These are phyloP conservation scores for Asclepias syriaca DNA, from an alignment of 257 asterid genomes.

Conservation along the genomic window DNA sequence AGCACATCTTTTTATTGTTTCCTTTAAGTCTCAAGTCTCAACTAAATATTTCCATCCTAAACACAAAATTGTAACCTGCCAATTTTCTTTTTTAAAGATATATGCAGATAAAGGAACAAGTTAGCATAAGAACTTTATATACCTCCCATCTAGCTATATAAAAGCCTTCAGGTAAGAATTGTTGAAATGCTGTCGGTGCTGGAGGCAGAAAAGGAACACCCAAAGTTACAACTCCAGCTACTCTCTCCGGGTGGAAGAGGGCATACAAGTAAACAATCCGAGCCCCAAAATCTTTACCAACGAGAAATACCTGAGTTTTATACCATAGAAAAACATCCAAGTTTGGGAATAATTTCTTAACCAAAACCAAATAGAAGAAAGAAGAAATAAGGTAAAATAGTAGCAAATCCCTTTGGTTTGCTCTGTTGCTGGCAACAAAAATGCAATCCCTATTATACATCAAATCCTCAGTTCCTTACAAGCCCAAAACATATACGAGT, in stretches of 20 bases:
- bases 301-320: conserved; percentile 35
- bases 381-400: neutral
- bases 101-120: neutral
- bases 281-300: conserved; percentile 51
- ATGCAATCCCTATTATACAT: neutral
- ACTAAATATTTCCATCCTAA: neutral
- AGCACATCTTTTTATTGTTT: neutral
- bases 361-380: neutral
- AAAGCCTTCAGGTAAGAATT: conserved; percentile 49
- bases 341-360: neutral
- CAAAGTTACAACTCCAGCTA: conserved; percentile 40
- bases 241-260: conserved; percentile 44
- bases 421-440: neutral
- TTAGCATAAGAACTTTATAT: neutral
- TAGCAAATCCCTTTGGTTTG: neutral
- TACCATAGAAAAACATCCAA: neutral
- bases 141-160: conserved; percentile 68
- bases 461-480: neutral
- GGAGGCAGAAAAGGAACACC: conserved; percentile 44
- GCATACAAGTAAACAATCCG: conserved; percentile 36
- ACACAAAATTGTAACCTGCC: neutral
- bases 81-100: neutral
- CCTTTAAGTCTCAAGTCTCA: neutral
- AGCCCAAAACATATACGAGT: neutral
- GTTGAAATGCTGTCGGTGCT: conserved; percentile 1